A percentile compares a stretch with the other conserved stretches of the same genome.
Conservation (phyloP, 2,329 filamentous ascomycete genomes). For the Tolypocladium ovalisporum region DNA sequence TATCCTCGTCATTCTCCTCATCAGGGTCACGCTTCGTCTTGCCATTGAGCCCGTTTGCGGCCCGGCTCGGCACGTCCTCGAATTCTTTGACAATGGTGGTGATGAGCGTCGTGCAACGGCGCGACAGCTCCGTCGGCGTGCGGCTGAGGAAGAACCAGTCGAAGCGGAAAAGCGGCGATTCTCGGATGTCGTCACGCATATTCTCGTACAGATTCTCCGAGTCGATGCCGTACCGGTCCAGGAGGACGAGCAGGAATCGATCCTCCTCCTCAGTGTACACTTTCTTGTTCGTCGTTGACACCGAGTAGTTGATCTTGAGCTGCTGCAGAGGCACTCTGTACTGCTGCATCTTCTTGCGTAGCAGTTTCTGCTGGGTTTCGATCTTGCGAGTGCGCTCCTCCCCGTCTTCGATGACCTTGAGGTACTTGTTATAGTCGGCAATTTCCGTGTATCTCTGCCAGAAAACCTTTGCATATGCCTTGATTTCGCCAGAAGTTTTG, state of each 20-base stretch:
- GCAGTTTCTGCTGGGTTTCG: conserved; percentile 83
- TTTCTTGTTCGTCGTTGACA: conserved; percentile 99
- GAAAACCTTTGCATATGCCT: conserved; percentile 86
- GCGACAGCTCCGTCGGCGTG: conserved; percentile 83
- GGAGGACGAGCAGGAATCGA: conserved; percentile 83
- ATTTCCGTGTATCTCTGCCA: conserved; percentile 94
- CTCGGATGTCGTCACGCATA: conserved; percentile 94
- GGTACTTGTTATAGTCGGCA: conserved; percentile 76
- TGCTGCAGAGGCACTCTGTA: conserved; percentile 97
- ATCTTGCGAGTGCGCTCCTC: conserved; percentile 84
- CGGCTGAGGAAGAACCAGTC: conserved; percentile 99
- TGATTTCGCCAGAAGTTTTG: conserved; percentile 77
- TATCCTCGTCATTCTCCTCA: conserved; percentile 77
- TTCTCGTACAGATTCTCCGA: conserved; percentile 82
- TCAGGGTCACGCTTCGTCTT: conserved; percentile 64
- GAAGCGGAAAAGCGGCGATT: conserved; percentile 90
- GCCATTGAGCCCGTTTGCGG: conserved; percentile 51
- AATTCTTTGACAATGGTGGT: conserved; percentile 94
- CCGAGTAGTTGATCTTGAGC: conserved; percentile 97
- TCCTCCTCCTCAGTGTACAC: conserved; percentile 99
- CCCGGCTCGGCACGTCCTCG: conserved; percentile 52
- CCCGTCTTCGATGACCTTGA: conserved; percentile 82
- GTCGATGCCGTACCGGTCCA: conserved; percentile 88
- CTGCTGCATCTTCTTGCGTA: conserved; percentile 90
- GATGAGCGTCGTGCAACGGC: conserved; percentile 85